Evolutionary conservation across 2,329 filamentous ascomycete genomes (phyloP).

Genomic region (Xylaria sp.): DNA sequence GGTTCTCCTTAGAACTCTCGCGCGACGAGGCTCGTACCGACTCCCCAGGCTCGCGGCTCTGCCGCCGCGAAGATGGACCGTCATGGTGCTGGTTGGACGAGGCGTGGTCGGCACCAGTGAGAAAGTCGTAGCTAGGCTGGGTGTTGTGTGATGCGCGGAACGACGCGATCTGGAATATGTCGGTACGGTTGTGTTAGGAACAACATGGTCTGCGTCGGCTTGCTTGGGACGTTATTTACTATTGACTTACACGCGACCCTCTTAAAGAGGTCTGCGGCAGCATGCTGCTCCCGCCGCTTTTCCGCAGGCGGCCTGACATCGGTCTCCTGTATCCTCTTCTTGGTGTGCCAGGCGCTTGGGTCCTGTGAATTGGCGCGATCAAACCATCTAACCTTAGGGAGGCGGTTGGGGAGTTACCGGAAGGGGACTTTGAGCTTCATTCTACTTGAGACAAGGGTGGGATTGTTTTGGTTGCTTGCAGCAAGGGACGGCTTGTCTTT

Average conservation of each 20-base stretch:
- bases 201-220: background rate
- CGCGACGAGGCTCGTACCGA: slow-evolving; percentile 61
- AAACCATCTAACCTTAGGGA: too few relatives aligned
- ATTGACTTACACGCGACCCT: slow-evolving; percentile 49
- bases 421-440: slow-evolving; percentile 17
- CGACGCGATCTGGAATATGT: slow-evolving; percentile 54
- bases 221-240: slow-evolving; percentile 13
- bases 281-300: slow-evolving; percentile 44
- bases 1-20: slow-evolving; percentile 70
- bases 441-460: background rate
- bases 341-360: background rate
- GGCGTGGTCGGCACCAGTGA: slow-evolving; percentile 64
- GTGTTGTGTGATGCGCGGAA: slow-evolving; percentile 61
- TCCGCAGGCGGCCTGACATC: slow-evolving; percentile 47
- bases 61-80: slow-evolving; percentile 54
- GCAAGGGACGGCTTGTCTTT: slow-evolving; percentile 2
- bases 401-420: background rate
- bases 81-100: slow-evolving; percentile 44
- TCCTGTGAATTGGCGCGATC: slow-evolving; percentile 5
- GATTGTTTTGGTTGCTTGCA: slow-evolving; percentile 38
- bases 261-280: slow-evolving; percentile 41
- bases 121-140: slow-evolving; percentile 69
- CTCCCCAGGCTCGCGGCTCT: slow-evolving; percentile 52
- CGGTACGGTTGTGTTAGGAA: slow-evolving; percentile 12
- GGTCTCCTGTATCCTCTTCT: background rate